A percentile compares a stretch with the other conserved stretches of the same genome.
phyloP scores from a whole-genome alignment of 768 basidiomycete genomes.

The Macrocybe gigantea region DNA sequence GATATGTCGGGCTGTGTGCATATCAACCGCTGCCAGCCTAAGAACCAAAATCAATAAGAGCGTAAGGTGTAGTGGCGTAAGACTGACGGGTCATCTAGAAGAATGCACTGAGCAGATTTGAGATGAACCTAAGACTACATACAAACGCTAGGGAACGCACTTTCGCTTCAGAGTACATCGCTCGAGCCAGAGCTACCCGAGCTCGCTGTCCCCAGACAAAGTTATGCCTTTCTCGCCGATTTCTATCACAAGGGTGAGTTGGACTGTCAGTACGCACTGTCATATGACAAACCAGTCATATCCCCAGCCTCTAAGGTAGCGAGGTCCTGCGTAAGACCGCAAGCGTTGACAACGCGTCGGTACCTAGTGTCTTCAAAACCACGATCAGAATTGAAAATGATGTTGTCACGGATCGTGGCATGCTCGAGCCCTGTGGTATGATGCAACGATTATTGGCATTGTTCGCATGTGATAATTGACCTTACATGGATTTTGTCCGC shows the following conservation, averaged over 20 bases:
- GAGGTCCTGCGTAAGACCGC: slow-evolving; percentile 68
- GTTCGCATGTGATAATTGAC: background rate
- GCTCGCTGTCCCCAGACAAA: slow-evolving; percentile 73
- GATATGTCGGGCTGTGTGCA: slow-evolving; percentile 71
- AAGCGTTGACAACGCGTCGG: slow-evolving; percentile 62
- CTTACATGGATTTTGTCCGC: slow-evolving; percentile 60
- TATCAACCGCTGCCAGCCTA: slow-evolving; percentile 67
- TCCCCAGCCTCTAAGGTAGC: slow-evolving; percentile 72
- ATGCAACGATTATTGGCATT: slow-evolving; percentile 11
- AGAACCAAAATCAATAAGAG: slow-evolving; percentile 1
- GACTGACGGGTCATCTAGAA: slow-evolving; percentile 69
- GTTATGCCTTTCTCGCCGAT: slow-evolving; percentile 82
- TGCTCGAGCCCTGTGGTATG: slow-evolving; percentile 62
- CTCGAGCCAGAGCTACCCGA: slow-evolving; percentile 70
- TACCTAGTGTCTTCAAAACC: slow-evolving; percentile 64
- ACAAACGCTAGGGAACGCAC: slow-evolving; percentile 20
- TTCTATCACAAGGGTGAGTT: slow-evolving; percentile 27
- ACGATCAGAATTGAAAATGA: slow-evolving; percentile 61
- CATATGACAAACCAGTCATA: slow-evolving; percentile 48
- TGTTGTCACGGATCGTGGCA: slow-evolving; percentile 77
- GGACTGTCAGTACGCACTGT: background rate
- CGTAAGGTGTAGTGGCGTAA: slow-evolving; percentile 9
- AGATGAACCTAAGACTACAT: background rate
- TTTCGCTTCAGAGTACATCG: slow-evolving; percentile 68
- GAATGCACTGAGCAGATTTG: slow-evolving; percentile 34